Percentiles rank a stretch among this genome's conserved stretches.
phyloP scores from a whole-genome alignment of 768 basidiomycete species.

The Suillus tomentosus region DNA sequence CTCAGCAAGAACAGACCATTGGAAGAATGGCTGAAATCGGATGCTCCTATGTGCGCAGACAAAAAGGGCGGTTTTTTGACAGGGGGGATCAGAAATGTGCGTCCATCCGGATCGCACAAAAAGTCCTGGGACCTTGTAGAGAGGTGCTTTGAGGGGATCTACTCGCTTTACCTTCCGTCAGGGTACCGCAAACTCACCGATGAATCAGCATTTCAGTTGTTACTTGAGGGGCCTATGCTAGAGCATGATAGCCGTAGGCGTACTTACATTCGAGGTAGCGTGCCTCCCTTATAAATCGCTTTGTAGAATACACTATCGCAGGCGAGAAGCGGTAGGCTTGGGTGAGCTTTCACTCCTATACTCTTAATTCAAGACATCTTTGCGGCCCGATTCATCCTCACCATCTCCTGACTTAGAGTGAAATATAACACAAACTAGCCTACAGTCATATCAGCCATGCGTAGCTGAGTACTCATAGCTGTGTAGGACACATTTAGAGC shows the following conservation, averaged over 20 bases:
- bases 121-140: not conserved
- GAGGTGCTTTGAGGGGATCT: not conserved
- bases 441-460: conserved; percentile 46
- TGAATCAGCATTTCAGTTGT: not conserved
- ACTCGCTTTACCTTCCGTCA: not conserved
- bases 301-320: too few relatives aligned
- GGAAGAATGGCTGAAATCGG: not conserved
- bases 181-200: not conserved
- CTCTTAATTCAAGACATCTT: too few relatives aligned
- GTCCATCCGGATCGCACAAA: not conserved
- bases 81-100: not conserved
- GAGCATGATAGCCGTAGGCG: too few relatives aligned
- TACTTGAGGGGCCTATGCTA: not conserved
- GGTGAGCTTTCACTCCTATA: too few relatives aligned
- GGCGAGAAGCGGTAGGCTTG: too few relatives aligned
- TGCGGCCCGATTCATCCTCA: too few relatives aligned
- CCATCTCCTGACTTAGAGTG: too few relatives aligned
- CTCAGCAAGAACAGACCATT: not conserved
- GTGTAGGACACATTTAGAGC: conserved; percentile 42
- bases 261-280: not conserved
- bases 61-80: too few relatives aligned
- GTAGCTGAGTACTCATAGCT: conserved; percentile 60
- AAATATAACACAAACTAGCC: conserved; percentile 12
- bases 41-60: too few relatives aligned
- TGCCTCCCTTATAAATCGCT: too few relatives aligned